Base-by-base conservation (phyloP, 192 early-diverging fungal species). In the Rhizoclosmatium globosum region DNA sequence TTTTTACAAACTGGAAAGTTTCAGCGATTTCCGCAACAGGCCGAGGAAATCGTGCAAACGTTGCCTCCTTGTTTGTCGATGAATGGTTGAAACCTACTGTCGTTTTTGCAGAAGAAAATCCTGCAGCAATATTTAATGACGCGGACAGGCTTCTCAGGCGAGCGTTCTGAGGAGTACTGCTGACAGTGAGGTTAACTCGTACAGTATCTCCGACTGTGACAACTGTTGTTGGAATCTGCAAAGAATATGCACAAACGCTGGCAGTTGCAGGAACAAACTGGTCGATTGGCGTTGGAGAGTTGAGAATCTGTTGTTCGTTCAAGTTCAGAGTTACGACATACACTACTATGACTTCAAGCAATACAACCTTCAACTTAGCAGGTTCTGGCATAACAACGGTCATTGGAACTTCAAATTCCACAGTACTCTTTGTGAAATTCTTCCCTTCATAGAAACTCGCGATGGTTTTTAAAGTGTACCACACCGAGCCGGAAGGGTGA, bases 81-180 rank as follows among this genome's bases (percentile, higher is more conserved):
- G 56, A 21, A 17, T 65, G 64, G 11, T 31, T 31, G 31, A 31
- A 31, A 31, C 31, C 31, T 31, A 31, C 31, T 31, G 31, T 31
- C 31, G 31, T 31, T 31, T 23, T 38, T 17, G 17, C 39, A 23
- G 64, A 65, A 31, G 31, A 31, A 44, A 59, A 73, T 2, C 15
- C 13, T 9, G 59, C 71, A 15, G 59, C 71, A 7, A 69, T 23
- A 23, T 69, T 4, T 42, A 79, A 42, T 17, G 68, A 71, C 50
- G 69, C 38, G 31, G 11, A 11, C 64, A 65, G 15, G n/a, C 17
- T 13, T 38, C 64, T 17, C 64, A 65, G 38, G 17, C 38, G 15
- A 3, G 56, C 71, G 19, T 53, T n/a, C 19, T 23, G n/a, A 56
- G 71, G n/a, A 11, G 47, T 73, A 23, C 13, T 15, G 15, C 7